phyloP scores from a whole-genome alignment of 2,329 filamentous ascomycete species.

The Stachybotrys elegans region DNA sequence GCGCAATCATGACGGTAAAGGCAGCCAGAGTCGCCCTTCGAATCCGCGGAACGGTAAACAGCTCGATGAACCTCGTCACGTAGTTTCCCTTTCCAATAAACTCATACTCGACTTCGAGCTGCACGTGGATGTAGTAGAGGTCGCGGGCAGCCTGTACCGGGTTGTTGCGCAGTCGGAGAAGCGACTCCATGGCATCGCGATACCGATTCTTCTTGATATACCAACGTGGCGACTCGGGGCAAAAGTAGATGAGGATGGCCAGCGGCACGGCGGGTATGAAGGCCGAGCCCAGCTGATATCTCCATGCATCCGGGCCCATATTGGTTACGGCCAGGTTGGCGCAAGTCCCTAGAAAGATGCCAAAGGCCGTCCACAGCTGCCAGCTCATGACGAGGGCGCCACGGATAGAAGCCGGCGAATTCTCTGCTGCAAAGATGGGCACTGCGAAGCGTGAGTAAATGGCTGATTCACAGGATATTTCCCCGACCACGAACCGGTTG shows the following conservation, averaged over 20 bases:
- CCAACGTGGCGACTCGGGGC: constrained; percentile 62
- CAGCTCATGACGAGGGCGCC: constrained; percentile 79
- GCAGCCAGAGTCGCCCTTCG: constrained; percentile 71
- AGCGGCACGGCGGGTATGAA: constrained; percentile 57
- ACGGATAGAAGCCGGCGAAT: constrained; percentile 62
- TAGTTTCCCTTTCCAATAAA: constrained; percentile 50
- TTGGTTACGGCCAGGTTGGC: constrained; percentile 47
- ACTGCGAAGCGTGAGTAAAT: constrained; percentile 37
- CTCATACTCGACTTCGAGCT: constrained; percentile 55
- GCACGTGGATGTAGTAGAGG: constrained; percentile 59
- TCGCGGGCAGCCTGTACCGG: constrained; percentile 55
- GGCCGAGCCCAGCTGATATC: constrained; percentile 59
- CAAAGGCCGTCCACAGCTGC: constrained; percentile 64
- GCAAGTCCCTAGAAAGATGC: constrained; percentile 56
- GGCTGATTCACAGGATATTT: neutral
- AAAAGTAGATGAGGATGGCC: constrained; percentile 56
- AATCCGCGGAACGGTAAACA: constrained; percentile 65
- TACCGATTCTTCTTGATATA: constrained; percentile 63
- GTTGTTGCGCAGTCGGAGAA: constrained; percentile 47
- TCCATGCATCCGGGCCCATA: constrained; percentile 43
- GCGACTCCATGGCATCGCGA: constrained; percentile 51
- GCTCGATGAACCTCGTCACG: constrained; percentile 55
- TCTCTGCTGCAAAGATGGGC: constrained; percentile 73
- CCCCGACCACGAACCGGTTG: constrained; percentile 37
- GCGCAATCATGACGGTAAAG: constrained; percentile 74